Percentiles rank a stretch among this genome's conserved stretches.
These are phyloP conservation scores for Eimeria sp. DNA, from an alignment of 169 alveolate species.

Conservation along the genomic window DNA sequence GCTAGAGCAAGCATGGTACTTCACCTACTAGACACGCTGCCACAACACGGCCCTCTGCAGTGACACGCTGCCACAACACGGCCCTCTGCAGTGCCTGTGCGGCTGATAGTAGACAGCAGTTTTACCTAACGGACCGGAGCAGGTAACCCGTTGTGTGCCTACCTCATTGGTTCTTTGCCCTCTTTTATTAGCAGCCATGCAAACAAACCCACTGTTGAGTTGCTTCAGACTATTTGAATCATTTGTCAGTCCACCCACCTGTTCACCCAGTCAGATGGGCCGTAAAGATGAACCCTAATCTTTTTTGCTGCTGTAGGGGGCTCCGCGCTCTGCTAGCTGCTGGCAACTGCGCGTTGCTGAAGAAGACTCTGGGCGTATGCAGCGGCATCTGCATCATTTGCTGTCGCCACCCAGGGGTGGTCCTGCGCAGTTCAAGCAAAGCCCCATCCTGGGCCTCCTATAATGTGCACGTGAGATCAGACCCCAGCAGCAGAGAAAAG, in stretches of 20 bases:
- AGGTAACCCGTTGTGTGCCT: neutral
- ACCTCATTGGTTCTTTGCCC: neutral
- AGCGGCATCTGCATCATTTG: conserved; percentile 20
- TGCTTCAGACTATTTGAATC: neutral
- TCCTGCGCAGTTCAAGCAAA: conserved; percentile 19
- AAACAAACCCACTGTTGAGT: neutral
- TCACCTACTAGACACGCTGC: neutral
- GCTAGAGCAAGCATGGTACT: neutral
- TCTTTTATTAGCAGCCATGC: neutral
- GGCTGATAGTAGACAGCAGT: neutral
- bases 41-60: neutral
- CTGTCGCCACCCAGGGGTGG: conserved; percentile 68
- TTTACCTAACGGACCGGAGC: neutral
- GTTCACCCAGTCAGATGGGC: too few relatives aligned
- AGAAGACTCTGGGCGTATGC: conserved; percentile 51
- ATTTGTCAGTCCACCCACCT: too few relatives aligned
- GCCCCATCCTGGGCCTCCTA: neutral
- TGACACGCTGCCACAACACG: too few relatives aligned
- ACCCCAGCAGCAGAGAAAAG: neutral
- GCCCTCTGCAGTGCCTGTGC: too few relatives aligned
- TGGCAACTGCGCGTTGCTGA: conserved; percentile 57
- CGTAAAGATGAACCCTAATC: neutral
- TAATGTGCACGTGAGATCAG: neutral
- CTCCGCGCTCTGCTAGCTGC: conserved; percentile 10
- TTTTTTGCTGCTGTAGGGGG: neutral